phyloP scores from a whole-genome alignment of 164 flowering plant genomes.

The Magnolia sinica region DNA sequence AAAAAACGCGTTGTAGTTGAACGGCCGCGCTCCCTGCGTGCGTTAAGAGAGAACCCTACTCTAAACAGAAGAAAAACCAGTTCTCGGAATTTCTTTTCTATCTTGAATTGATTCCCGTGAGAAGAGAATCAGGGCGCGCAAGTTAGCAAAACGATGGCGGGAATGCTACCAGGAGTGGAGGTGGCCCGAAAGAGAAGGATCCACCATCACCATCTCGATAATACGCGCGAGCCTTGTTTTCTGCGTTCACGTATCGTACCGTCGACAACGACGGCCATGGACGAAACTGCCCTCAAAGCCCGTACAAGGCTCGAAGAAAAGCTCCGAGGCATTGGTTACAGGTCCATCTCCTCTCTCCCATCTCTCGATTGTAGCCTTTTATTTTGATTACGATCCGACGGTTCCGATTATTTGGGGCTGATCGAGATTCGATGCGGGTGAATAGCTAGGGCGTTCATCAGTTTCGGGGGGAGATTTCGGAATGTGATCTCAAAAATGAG shows the following conservation, averaged over 20 bases:
- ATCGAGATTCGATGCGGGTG: no score
- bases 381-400: no score
- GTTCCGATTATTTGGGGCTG: no score
- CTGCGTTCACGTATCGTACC: conserved; percentile 2
- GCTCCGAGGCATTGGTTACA: conserved; percentile 20
- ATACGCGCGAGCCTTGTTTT: conserved; percentile 2
- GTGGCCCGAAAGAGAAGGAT: conserved; percentile 27
- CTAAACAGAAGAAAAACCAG: no score
- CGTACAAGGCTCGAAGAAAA: conserved; percentile 35
- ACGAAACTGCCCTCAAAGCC: conserved; percentile 34
- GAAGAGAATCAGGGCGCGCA: neutral
- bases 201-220: conserved; percentile 16
- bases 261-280: conserved; percentile 17
- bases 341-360: conserved; percentile 12
- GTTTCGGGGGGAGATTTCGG: no score
- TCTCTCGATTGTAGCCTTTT: neutral
- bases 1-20: no score
- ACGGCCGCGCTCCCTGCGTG: no score
- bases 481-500: no score
- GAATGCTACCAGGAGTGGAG: conserved; percentile 45
- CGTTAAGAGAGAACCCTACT: no score
- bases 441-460: no score
- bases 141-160: conserved; percentile 22
- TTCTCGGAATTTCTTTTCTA: no score
- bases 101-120: neutral